Conservation (phyloP, 2,329 filamentous ascomycete genomes). For the Calonectria crousiana region DNA sequence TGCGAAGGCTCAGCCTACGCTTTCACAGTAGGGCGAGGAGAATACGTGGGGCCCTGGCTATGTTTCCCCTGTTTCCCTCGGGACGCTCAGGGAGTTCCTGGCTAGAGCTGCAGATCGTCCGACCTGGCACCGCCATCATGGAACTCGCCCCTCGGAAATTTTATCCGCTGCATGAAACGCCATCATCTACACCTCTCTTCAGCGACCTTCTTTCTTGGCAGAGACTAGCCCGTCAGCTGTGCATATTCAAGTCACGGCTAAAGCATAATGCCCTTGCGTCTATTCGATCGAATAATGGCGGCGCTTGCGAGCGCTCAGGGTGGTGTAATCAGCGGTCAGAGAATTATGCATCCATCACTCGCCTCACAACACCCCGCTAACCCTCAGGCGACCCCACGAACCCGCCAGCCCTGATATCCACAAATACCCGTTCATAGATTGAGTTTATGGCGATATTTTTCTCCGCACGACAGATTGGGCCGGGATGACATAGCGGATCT, state of each 20-base stretch:
- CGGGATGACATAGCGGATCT: neutral
- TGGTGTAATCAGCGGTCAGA: neutral
- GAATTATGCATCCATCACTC: neutral
- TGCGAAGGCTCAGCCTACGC: neutral
- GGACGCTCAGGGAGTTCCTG: neutral
- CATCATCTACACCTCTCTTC: neutral
- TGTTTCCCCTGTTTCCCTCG: neutral
- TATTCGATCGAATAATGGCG: neutral
- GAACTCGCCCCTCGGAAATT: neutral
- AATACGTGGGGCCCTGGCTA: neutral
- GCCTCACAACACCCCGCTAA: neutral
- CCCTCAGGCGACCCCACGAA: neutral
- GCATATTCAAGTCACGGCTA: neutral
- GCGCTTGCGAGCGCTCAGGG: neutral
- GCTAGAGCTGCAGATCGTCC: neutral
- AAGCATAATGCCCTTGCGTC: neutral
- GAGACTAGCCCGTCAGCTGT: neutral
- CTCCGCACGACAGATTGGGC: neutral
- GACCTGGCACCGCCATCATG: neutral
- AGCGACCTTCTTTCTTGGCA: neutral
- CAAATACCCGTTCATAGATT: neutral
- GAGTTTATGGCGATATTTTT: neutral
- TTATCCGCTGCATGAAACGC: neutral
- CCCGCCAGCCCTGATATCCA: neutral
- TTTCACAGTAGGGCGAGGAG: neutral